Evolutionary conservation across 2,329 filamentous ascomycete genomes (phyloP).

Genomic region (Pseudogymnoascus sp.): DNA sequence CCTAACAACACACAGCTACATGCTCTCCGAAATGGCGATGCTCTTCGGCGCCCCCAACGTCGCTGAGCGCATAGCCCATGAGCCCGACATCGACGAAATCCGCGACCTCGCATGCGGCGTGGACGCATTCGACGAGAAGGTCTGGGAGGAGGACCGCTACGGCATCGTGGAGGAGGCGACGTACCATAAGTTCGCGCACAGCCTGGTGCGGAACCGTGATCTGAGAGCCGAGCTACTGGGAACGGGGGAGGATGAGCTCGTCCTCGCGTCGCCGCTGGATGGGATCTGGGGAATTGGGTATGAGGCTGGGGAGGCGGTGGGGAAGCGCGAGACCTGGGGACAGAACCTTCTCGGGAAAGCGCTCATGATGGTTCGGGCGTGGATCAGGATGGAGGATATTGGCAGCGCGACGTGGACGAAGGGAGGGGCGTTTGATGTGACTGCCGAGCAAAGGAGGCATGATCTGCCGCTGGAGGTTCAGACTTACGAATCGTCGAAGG

Average conservation of each 20-base stretch:
- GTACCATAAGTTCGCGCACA: conserved; percentile 47
- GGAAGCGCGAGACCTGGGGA: conserved; percentile 46
- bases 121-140: conserved; percentile 38
- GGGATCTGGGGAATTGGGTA: conserved; percentile 61
- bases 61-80: conserved; percentile 41
- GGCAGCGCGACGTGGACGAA: conserved; percentile 14
- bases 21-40: conserved; percentile 47
- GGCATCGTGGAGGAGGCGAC: conserved; percentile 50
- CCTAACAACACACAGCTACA: conserved; percentile 33
- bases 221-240: conserved; percentile 42
- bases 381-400: conserved; percentile 36
- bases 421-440: not conserved
- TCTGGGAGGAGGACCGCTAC: conserved; percentile 44
- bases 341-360: conserved; percentile 56
- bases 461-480: conserved; percentile 1
- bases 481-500: not conserved
- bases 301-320: conserved; percentile 39
- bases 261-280: conserved; percentile 54
- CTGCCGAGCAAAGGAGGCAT: conserved; percentile 7
- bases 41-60: conserved; percentile 38
- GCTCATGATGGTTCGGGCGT: conserved; percentile 48
- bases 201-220: conserved; percentile 28
- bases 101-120: conserved; percentile 49
- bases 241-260: conserved; percentile 52
- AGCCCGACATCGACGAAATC: conserved; percentile 37